Evolutionary conservation across 345 rosid species (phyloP), one percentile per base, ranked within the genome.

Genomic region (Lepidium africanum): DNA sequence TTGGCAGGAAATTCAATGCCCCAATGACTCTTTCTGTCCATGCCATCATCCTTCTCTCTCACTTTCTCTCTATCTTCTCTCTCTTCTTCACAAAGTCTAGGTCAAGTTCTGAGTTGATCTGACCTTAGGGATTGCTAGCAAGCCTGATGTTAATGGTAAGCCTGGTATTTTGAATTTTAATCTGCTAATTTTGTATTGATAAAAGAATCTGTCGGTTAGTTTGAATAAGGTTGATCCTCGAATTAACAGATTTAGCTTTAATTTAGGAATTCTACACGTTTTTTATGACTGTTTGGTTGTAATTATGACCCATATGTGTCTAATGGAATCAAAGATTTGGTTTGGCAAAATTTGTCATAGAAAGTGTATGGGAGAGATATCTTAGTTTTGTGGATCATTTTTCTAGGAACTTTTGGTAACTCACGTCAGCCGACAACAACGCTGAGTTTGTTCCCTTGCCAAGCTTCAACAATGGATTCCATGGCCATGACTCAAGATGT

Each of bases 361-460:
- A 48, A 21, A 36, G 5, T 23, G 32, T 36, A 10, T 32, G 42
- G 32, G 21, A n/a, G 17, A 49, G 46, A 58, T 14, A 33, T 66
- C 69, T 67, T 13, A 74, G 19, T 45, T 47, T 46, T 49, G 32
- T 70, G 58, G 16, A 17, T 68, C 40, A 33, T 48, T 7, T 38
- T 14, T 55, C 48, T 66, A 75, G 78, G 51, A 54, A 55, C 11
- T 47, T 37, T 46, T 3, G 70, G 48, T 10, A 33, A 6, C 23
- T 54, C 74, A 16, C 74, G 72, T 67, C 64, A 75, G 3, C 49
- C 80, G 0, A 66, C 84, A 14, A 63, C 83, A 6, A 85, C 91
- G 1, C 74, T 87, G 91, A 87, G 81, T 73, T 70, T 86, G 12
- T 91, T 88, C 64, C 97, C 92, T 2, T 75, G 78, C 35, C 74